Base-by-base conservation (phyloP, 305 asterid genomes). In the Petunia hybrid region DNA sequence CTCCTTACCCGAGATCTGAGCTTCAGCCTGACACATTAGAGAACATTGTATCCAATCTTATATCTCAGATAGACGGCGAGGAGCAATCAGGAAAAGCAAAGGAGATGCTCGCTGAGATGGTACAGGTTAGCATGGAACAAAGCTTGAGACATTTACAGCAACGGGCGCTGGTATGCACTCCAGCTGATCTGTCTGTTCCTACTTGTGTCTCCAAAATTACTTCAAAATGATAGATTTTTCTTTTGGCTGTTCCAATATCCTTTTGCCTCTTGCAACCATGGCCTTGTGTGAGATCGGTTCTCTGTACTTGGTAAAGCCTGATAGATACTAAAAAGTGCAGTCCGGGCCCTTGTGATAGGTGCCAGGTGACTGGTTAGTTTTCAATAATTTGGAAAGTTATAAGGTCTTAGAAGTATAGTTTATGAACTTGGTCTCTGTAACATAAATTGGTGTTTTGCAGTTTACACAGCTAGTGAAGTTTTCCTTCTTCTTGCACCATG, bases 81-180 rank as follows among this genome's bases (percentile, higher is more conserved):
- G 97, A 93, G 76, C 97, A 92, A 73, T 83, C 91, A 0, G 97
- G 91, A 35, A 96, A 92, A 80, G 97, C 99, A 14, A 96, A 90
- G 73, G 85, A 93, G 85, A 92, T 96, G 97, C 92, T 96, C 31
- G 88, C 98, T 2, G 99, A 96, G 84, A 96, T 96, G 99, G 97
- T 96, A 55, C 95, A 92, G 80, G 98, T 96, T 57, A 96, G 99
- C 81, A 96, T 94, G 99, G 98, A 96, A 86, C 97, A 92, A 89
- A 96, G 99, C 46, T 89, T 96, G 67, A 86, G 89, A 80, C 98
- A 92, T 82, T 74, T 96, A 87, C 99, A 96, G 86, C 90, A 91
- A 84, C 85, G 98, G 85, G 99, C 99, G 7, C 77, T 93, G 62
- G 92, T 90, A 8, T 90, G 92, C 84, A 83, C 97, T 31, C 94